Base-by-base conservation (phyloP, 495 filamentous ascomycete species). In the Penicillium silybi region DNA sequence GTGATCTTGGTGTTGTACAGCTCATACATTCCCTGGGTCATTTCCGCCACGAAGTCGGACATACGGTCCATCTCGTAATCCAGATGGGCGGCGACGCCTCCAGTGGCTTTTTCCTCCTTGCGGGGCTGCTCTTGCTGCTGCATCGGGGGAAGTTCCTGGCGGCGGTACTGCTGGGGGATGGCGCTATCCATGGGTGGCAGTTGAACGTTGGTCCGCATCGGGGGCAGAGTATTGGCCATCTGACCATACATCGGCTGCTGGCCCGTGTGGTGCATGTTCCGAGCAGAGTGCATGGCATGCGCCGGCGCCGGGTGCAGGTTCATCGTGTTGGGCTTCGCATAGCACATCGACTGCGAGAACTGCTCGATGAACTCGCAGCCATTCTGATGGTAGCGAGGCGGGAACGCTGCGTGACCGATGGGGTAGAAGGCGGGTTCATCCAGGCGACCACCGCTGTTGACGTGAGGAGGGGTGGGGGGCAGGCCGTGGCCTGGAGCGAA, bases 11-110 rank as follows among this genome's bases (percentile, higher is more conserved):
- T 79, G 63, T 65, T 68, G 71, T 77, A 80, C 69, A 80, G 75
- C 66, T 75, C 82, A 81, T 85, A 88, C 84, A 90, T 82, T 80
- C 81, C 77, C 70, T 88, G 84, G 46, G 93, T 84, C 84, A 92
- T 95, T 63, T 96, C 88, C 46, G 90, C 85, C 65, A 99, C 93
- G 73, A 96, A 99, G 64, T 97, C 92, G 48, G 91, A 88, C 91
- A 97, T 99, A 68, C 89, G 79, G 57, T 96, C 91, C 84, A 97
- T 93, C 67, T 97, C 93, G 70, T 99, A 99, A 76, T 99, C 95
- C 67, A 99, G 82, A 69, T 95, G 86, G 48, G 89, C 89, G 61
- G 93, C 92, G 35, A 99, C 95, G 59, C 93, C 93, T 74, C 93
- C 93, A 69, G 80, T 76, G 5, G 78, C 61, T 56, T 79, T 80